Evolutionary conservation across 805 yeast genomes (phyloP).

Genomic region (Nakazawaea wickerhamii): DNA sequence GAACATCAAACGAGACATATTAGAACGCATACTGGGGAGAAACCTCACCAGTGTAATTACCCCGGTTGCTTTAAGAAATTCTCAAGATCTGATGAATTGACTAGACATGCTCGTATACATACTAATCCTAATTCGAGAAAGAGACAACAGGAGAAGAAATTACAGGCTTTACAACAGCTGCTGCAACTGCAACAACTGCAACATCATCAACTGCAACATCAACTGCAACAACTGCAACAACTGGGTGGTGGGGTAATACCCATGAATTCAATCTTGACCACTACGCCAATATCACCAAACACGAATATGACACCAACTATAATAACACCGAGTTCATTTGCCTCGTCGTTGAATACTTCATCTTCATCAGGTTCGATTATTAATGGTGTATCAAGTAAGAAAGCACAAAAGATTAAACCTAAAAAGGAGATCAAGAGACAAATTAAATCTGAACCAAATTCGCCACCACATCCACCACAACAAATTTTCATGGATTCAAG

Average conservation of each 20-base stretch:
- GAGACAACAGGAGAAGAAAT: constrained; percentile 18
- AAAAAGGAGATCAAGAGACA: constrained; percentile 6
- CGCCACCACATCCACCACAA: constrained; percentile 4
- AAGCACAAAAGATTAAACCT: constrained; percentile 2
- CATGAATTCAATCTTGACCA: constrained; percentile 13
- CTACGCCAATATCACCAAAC: constrained; percentile 28
- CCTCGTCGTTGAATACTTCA: not conserved
- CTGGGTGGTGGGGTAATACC: constrained; percentile 7
- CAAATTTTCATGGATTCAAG: not conserved
- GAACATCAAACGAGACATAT: constrained; percentile 92
- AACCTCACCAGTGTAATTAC: constrained; percentile 79
- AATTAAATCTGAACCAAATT: constrained; percentile 3
- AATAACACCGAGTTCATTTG: constrained; percentile 13
- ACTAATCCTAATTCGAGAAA: constrained; percentile 47
- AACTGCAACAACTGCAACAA: constrained; percentile 15
- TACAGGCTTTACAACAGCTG: constrained; percentile 13
- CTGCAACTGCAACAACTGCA: constrained; percentile 12
- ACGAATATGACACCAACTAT: constrained; percentile 14
- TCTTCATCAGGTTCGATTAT: not conserved
- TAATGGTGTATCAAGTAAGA: constrained; percentile 1
- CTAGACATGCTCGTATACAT: constrained; percentile 82
- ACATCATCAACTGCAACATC: constrained; percentile 15
- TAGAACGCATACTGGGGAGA: constrained; percentile 90
- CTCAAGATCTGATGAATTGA: constrained; percentile 77
- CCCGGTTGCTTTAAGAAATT: constrained; percentile 83